Conservation (phyloP, 2,329 filamentous ascomycete species). For the Pleomassaria siparia region DNA sequence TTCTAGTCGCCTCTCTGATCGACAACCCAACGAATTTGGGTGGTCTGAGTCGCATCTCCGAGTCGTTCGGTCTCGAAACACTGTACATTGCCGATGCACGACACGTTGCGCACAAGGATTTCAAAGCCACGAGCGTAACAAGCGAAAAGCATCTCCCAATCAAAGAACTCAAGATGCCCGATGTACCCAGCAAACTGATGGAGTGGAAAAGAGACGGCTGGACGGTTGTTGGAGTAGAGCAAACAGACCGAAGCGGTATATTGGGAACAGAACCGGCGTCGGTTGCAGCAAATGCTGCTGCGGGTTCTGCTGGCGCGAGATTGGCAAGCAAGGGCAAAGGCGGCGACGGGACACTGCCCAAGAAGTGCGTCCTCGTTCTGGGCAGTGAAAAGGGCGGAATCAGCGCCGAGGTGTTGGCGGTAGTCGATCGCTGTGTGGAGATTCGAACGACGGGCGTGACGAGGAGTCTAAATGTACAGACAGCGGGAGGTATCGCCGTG, state of each 20-base stretch:
- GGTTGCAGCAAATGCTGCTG: constrained; percentile 12
- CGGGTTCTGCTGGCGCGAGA: not conserved
- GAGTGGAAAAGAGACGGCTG: constrained; percentile 50
- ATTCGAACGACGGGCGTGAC: constrained; percentile 55
- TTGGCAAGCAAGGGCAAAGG: not conserved
- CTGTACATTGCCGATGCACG: constrained; percentile 48
- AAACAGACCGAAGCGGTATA: constrained; percentile 53
- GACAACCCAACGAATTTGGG: constrained; percentile 55
- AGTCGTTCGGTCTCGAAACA: constrained; percentile 53
- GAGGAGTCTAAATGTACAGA: constrained; percentile 59
- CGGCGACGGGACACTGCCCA: constrained; percentile 34
- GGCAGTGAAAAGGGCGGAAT: constrained; percentile 57
- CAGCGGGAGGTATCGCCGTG: constrained; percentile 53
- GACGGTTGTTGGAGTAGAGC: constrained; percentile 56
- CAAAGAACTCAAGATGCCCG: constrained; percentile 33
- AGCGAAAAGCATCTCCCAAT: constrained; percentile 54
- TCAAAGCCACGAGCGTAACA: constrained; percentile 52
- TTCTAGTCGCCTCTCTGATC: constrained; percentile 54
- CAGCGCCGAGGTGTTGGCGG: constrained; percentile 49
- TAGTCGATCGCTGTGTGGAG: constrained; percentile 56
- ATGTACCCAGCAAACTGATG: constrained; percentile 43
- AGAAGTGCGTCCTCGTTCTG: constrained; percentile 49
- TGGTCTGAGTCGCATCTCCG: constrained; percentile 52
- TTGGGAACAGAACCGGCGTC: constrained; percentile 47
- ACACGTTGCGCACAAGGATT: constrained; percentile 50